Conservation (phyloP, 1,284 basidiomycete genomes). For the Ustilago xerochloae region DNA sequence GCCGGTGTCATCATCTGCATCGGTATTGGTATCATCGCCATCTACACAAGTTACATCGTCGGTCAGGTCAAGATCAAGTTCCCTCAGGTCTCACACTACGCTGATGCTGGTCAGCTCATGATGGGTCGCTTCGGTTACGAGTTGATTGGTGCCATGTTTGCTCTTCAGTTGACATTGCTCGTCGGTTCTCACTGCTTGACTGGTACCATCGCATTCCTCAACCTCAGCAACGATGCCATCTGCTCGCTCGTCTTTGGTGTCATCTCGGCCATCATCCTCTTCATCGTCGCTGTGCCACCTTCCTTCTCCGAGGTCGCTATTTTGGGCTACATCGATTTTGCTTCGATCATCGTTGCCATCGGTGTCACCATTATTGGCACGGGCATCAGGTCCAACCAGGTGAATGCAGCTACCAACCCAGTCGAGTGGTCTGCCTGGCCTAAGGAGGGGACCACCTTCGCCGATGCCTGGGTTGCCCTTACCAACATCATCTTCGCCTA, state of each 20-base stretch:
- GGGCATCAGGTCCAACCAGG: conserved; percentile 38
- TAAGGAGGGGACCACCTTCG: conserved; percentile 48
- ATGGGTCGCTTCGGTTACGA: conserved; percentile 54
- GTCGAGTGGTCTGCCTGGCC: conserved; percentile 56
- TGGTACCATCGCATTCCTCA: conserved; percentile 56
- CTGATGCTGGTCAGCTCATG: conserved; percentile 54
- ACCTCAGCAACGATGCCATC: conserved; percentile 47
- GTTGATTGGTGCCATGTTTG: conserved; percentile 54
- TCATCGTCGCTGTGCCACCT: conserved; percentile 55
- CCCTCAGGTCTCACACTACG: conserved; percentile 53
- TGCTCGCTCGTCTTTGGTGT: conserved; percentile 58
- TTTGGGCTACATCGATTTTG: conserved; percentile 63
- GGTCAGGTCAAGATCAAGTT: conserved; percentile 57
- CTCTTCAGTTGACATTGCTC: conserved; percentile 48
- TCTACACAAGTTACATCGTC: conserved; percentile 55
- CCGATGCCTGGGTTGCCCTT: conserved; percentile 48
- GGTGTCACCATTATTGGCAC: conserved; percentile 58
- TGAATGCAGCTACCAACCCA: conserved; percentile 20
- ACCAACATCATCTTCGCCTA: conserved; percentile 64
- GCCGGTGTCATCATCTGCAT: conserved; percentile 51
- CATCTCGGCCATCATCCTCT: conserved; percentile 60
- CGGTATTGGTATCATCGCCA: conserved; percentile 55
- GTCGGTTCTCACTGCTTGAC: conserved; percentile 62
- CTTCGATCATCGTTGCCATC: conserved; percentile 57
- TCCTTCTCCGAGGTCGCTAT: conserved; percentile 60